Conservation (phyloP, 192 early-diverging fungal species). For the Dissophora ornata region DNA sequence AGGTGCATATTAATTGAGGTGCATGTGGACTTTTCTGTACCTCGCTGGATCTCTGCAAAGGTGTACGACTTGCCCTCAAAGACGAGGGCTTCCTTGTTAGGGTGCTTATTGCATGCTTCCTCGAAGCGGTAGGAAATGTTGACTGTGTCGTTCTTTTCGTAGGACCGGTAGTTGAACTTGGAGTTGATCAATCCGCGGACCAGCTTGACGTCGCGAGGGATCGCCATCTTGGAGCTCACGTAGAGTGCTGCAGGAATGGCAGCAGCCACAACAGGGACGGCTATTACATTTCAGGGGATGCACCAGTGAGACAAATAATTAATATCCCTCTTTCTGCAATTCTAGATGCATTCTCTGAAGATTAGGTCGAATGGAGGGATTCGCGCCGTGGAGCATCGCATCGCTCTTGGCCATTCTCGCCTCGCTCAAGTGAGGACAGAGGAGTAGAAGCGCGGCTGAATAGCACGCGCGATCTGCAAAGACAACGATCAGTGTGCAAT, state of each 20-base stretch:
- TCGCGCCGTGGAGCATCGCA: too few species aligned
- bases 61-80: conserved; percentile 65
- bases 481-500: too few species aligned
- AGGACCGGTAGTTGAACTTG: conserved; percentile 48
- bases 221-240: conserved; percentile 54
- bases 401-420: too few species aligned
- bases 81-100: conserved; percentile 56
- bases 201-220: conserved; percentile 56
- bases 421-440: too few species aligned
- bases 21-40: conserved; percentile 24
- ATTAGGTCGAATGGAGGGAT: too few species aligned
- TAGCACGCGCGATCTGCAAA: too few species aligned
- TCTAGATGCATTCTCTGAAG: too few species aligned
- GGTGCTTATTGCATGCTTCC: conserved; percentile 52
- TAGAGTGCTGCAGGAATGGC: conserved; percentile 60
- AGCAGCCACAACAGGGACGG: conserved; percentile 28
- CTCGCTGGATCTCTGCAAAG: conserved; percentile 59
- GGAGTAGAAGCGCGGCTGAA: too few species aligned
- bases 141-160: conserved; percentile 56
- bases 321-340: too few species aligned
- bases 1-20: too few species aligned
- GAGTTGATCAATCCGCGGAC: conserved; percentile 38
- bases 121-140: conserved; percentile 63
- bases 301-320: not conserved
- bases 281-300: not conserved